Evolutionary conservation across 306 rosid species (phyloP).

Genomic region (Sindora glabra): DNA sequence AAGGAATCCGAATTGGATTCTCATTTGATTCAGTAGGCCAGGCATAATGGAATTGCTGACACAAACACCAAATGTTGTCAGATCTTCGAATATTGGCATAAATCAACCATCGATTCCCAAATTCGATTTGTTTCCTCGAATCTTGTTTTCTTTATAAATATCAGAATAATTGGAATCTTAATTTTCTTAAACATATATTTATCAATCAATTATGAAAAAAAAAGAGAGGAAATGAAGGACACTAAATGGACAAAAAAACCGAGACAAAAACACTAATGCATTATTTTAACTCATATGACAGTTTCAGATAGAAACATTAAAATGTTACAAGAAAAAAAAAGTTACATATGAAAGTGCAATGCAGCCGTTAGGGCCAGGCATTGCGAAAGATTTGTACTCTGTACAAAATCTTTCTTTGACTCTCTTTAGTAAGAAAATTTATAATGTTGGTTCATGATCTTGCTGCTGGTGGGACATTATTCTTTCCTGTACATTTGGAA

Average conservation of each 20-base stretch:
- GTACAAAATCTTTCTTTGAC: constrained; percentile 30
- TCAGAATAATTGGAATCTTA: no score
- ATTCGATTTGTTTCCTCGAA: no score
- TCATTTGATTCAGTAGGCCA: not conserved
- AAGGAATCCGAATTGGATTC: no score
- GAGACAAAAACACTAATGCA: constrained; percentile 16
- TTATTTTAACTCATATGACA: constrained; percentile 27
- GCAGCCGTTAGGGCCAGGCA: constrained; percentile 6
- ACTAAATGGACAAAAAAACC: not conserved
- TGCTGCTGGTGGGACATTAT: not conserved
- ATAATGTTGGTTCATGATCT: constrained; percentile 17
- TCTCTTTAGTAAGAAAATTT: constrained; percentile 15
- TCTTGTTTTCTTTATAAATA: no score
- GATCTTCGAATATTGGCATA: constrained; percentile 5
- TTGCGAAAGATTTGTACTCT: constrained; percentile 25
- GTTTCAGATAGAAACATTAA: not conserved
- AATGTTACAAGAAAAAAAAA: constrained; percentile 3
- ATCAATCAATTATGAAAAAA: not conserved
- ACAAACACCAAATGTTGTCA: not conserved
- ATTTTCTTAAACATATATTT: not conserved
- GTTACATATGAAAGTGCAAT: constrained; percentile 3
- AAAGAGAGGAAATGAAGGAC: not conserved
- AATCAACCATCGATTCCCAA: constrained; percentile 1
- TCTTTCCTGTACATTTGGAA: constrained; percentile 13
- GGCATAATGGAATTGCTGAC: not conserved